These are phyloP conservation scores for Trifolium repens DNA, from an alignment of 306 rosid genomes.

Conservation along the genomic window DNA sequence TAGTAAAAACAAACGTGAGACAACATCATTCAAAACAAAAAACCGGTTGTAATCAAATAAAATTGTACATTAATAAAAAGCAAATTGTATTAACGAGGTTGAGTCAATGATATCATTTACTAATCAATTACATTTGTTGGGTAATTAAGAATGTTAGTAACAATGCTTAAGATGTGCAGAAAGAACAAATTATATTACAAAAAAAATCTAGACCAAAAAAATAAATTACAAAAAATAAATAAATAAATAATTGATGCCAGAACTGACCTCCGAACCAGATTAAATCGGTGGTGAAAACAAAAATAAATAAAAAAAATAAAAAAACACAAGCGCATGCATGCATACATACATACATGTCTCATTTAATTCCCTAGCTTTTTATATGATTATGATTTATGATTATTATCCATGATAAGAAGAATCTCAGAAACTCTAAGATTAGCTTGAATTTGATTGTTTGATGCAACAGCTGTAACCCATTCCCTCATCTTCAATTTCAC, in stretches of 20 bases:
- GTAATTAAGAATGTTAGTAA: neutral
- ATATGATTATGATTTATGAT: neutral
- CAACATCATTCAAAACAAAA: neutral
- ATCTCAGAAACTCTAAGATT: constrained; percentile 43
- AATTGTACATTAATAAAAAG: too few relatives aligned
- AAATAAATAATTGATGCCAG: too few relatives aligned
- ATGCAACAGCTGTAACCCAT: constrained; percentile 62
- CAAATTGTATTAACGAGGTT: too few relatives aligned
- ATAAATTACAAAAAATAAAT: too few relatives aligned
- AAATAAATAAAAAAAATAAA: too few relatives aligned
- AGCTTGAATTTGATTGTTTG: constrained; percentile 39
- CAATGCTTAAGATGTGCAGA: neutral
- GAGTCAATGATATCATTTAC: too few relatives aligned
- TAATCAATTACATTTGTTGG: too few relatives aligned
- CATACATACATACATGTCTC: neutral
- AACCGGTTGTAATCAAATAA: too few relatives aligned
- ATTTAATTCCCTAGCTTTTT: neutral
- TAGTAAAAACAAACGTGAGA: neutral
- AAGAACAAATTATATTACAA: neutral
- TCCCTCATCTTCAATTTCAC: constrained; percentile 51
- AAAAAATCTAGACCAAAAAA: too few relatives aligned
- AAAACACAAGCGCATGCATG: too few relatives aligned
- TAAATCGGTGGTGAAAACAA: too few relatives aligned
- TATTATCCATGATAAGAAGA: constrained; percentile 35
- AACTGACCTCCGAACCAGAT: too few relatives aligned